Evolutionary conservation across 176 grass and related monocot genomes (phyloP), one percentile per base, ranked within the genome.

Genomic region (Oryza glumipatula): DNA sequence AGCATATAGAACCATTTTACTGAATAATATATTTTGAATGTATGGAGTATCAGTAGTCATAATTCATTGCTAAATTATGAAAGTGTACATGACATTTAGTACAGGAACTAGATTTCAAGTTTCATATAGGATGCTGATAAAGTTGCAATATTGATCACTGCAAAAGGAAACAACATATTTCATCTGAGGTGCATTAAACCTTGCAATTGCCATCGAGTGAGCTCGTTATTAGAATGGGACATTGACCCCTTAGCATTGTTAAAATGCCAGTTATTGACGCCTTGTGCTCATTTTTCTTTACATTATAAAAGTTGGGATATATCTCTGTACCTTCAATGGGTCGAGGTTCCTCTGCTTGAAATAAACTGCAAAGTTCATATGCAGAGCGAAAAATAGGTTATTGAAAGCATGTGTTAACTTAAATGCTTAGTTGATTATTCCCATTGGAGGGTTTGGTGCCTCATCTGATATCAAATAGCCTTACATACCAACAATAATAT

Each of bases 131-230:
- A 56, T 54, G 30, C 9, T n/a, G 3, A 73, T 65, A 24, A 72
- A 60, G 11, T 26, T 17, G 1, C 22, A 65, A 68, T 3, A 41
- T 4, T 48, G 43, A 73, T 48, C 12, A 58, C 11, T 26, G 5
- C 24, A 32, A 1, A 65, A 66, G 3, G 43, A 47, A 8, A 35
- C 23, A 36, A 36, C 35, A 36, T 5, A 36, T 36, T 36, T 36
- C 35, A 60, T 26, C 41, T 41, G 16, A 60, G 36, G 44, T 73
- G 22, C 6, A 39, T 19, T 38, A 41, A 75, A 88, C 87, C 87
- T 88, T 88, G 87, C 68, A 84, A 75, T 16, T 69, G 45, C 81
- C 81, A 58, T 88, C 87, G 24, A 84, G 87, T 13, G 81, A 88
- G 68, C 87, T 88, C 8, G 87, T 79, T 68, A 88, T 79, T 38